phyloP scores from a whole-genome alignment of 2,329 filamentous ascomycete species.

The Fragosphaeria purpurea region DNA sequence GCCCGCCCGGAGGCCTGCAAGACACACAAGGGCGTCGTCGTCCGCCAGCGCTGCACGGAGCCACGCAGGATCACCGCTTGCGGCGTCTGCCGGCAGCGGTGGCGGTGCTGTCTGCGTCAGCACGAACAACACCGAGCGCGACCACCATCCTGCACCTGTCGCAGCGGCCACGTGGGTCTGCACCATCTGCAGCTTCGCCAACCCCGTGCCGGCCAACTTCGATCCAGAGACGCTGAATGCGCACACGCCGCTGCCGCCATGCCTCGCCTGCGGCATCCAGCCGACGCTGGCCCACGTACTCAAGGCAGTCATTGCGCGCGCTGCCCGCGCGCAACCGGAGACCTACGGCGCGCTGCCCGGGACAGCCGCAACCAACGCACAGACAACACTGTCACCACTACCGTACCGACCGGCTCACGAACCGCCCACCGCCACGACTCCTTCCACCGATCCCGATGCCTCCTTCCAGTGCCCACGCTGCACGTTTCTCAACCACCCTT shows the following conservation, averaged over 20 bases:
- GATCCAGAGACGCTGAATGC: constrained; percentile 72
- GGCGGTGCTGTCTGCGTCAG: too few relatives aligned
- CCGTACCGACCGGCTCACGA: constrained; percentile 18
- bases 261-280: constrained; percentile 87
- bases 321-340: constrained; percentile 35
- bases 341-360: background rate
- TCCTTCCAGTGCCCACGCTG: constrained; percentile 70
- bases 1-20: constrained; percentile 54
- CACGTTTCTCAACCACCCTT: constrained; percentile 89
- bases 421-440: constrained; percentile 7
- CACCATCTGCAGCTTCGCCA: constrained; percentile 90
- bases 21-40: constrained; percentile 40
- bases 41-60: constrained; percentile 35
- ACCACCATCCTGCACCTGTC: constrained; percentile 14
- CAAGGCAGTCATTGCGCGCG: constrained; percentile 75
- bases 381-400: constrained; percentile 13
- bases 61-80: constrained; percentile 32
- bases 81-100: too few relatives aligned
- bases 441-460: constrained; percentile 23
- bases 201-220: constrained; percentile 86
- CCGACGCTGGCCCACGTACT: constrained; percentile 72
- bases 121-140: too few relatives aligned
- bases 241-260: constrained; percentile 74
- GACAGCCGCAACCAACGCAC: constrained; percentile 5
- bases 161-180: constrained; percentile 83